These are phyloP conservation scores for Chlorella sp. DNA, from an alignment of 139 green algal species.

Conservation along the genomic window DNA sequence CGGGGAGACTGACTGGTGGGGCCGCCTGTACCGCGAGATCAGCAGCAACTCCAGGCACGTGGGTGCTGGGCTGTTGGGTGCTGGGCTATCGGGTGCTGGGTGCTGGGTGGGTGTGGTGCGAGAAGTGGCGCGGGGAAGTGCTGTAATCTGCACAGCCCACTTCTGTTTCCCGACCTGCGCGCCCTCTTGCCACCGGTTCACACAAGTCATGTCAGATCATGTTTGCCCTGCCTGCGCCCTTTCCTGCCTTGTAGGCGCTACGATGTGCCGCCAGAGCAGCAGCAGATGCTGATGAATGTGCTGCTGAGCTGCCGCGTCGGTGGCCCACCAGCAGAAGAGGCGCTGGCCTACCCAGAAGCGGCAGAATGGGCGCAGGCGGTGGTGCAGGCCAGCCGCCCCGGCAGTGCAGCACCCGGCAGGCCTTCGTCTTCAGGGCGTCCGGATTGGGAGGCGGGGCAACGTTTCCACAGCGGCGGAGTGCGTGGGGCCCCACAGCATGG, in stretches of 20 bases:
- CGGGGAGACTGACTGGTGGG: constrained; percentile 9
- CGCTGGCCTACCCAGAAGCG: not conserved
- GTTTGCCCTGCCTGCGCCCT: not conserved
- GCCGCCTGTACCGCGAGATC: constrained; percentile 20
- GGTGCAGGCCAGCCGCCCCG: not conserved
- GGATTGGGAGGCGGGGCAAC: no score
- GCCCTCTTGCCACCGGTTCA: no score
- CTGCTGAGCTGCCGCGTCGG: constrained; percentile 24
- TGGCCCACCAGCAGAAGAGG: not conserved
- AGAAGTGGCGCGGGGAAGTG: not conserved
- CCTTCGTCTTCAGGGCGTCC: not conserved
- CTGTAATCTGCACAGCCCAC: no score
- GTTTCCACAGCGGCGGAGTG: no score
- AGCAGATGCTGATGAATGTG: constrained; percentile 16
- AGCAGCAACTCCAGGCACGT: not conserved
- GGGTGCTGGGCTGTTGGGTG: not conserved
- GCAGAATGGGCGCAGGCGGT: not conserved
- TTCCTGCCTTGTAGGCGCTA: not conserved
- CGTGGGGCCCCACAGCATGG: no score
- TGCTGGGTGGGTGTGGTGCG: not conserved
- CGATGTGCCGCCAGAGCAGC: constrained; percentile 7
- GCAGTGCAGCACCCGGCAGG: not conserved
- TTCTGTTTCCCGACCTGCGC: no score
- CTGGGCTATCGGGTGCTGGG: not conserved
- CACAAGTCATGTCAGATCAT: no score